These are phyloP conservation scores for Aschersonia sp. DNA, from an alignment of 2,329 filamentous ascomycete species.

Conservation along the genomic window DNA sequence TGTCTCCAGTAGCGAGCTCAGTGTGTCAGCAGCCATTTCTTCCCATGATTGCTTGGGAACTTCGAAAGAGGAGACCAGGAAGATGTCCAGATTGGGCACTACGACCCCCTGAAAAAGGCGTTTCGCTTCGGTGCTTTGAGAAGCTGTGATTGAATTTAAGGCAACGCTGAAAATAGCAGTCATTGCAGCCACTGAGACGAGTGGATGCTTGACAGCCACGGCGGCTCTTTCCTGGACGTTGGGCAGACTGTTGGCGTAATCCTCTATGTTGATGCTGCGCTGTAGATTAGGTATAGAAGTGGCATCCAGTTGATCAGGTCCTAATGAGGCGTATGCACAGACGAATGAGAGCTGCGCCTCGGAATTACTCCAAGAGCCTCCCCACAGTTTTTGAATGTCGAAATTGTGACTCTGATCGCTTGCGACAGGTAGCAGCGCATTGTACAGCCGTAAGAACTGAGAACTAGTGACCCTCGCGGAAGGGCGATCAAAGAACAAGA, in stretches of 20 bases:
- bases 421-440: constrained; percentile 61
- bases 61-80: constrained; percentile 63
- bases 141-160: constrained; percentile 44
- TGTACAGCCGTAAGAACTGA: constrained; percentile 73
- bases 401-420: constrained; percentile 34
- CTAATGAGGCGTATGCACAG: constrained; percentile 67
- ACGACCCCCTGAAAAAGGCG: constrained; percentile 52
- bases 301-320: constrained; percentile 63
- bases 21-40: constrained; percentile 56
- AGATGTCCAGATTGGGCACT: constrained; percentile 62
- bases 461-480: constrained; percentile 59
- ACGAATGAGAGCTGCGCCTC: constrained; percentile 91
- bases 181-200: constrained; percentile 78
- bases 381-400: constrained; percentile 83
- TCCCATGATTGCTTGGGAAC: constrained; percentile 63
- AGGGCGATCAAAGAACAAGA: constrained; percentile 68
- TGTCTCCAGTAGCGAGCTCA: constrained; percentile 65
- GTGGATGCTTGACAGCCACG: constrained; percentile 64
- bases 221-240: constrained; percentile 37
- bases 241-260: constrained; percentile 33
- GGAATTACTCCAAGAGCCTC: constrained; percentile 72
- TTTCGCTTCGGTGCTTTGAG: constrained; percentile 47
- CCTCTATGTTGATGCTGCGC: constrained; percentile 54
- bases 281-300: constrained; percentile 72
- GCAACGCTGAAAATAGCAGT: constrained; percentile 52